Conservation (phyloP, 768 basidiomycete species). For the Suillus luteus region DNA sequence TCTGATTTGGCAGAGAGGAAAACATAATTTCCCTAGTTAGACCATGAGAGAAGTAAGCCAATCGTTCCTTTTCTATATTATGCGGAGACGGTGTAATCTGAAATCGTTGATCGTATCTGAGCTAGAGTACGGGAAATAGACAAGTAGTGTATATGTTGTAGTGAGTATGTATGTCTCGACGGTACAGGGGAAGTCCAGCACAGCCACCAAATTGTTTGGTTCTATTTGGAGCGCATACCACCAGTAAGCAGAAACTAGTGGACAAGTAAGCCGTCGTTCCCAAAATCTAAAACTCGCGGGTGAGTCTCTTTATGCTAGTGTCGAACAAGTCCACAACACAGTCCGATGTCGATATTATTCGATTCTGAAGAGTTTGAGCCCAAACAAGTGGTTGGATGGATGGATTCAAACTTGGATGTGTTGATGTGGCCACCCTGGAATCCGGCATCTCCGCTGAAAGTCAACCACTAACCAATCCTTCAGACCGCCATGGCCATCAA, state of each 20-base stretch:
- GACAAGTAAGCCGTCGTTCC: slow-evolving; percentile 40
- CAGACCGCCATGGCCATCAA: slow-evolving; percentile 49
- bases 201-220: slow-evolving; percentile 4
- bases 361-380: slow-evolving; percentile 9
- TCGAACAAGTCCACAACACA: slow-evolving; percentile 14
- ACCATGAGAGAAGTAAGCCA: background rate
- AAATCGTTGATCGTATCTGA: background rate
- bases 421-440: background rate
- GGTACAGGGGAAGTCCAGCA: background rate
- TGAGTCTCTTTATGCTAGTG: slow-evolving; percentile 31
- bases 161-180: background rate
- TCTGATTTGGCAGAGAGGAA: background rate
- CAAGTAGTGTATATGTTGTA: background rate
- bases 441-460: slow-evolving; percentile 5
- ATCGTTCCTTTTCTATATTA: background rate
- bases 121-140: background rate
- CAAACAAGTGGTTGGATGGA: slow-evolving; percentile 25
- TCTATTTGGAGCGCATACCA: background rate
- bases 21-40: background rate
- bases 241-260: slow-evolving; percentile 6
- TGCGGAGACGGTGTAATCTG: background rate
- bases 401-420: slow-evolving; percentile 25
- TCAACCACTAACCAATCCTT: slow-evolving; percentile 18
- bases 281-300: slow-evolving; percentile 60
- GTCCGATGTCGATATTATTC: background rate